Evolutionary conservation across 768 basidiomycete genomes (phyloP), one percentile per base, ranked within the genome.

Genomic region (Termitomyces sp.): DNA sequence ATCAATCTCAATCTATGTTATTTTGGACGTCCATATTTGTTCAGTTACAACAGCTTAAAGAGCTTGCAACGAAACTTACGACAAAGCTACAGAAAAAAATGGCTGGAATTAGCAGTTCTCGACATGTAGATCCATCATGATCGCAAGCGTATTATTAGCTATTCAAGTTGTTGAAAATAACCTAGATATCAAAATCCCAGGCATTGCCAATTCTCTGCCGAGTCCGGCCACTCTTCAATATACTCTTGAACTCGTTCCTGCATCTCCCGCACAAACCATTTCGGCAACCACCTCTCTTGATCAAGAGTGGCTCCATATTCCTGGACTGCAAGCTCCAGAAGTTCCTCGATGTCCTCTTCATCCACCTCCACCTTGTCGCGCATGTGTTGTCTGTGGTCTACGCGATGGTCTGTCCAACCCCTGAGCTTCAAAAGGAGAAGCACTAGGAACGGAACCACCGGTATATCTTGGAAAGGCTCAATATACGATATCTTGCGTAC

Each of bases 351-450:
- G 62, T 83, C 82, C 15, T 63, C 61, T 25, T 72, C 74, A 63
- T 83, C 82, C 9, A 73, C 64, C 42, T 69, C 67, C 56, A 75
- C 71, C 68, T 83, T 83, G 11, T 56, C 62, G 45, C 63, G 70
- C 65, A 79, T 71, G 57, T 77, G 68, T 10, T 36, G 11, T 49
- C 75, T 70, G 3, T 31, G 12, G 32, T 77, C 73, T 4, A 58
- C 65, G 5, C 72, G 65, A 61, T 80, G 79, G 62, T 80, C 76
- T 40, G 66, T 62, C 81, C 81, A 81, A 2, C 73, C 79, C 48
- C 75, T 71, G 8, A 82, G 64, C 60, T 81, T 82, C 51, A 80
- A 63, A 15, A 80, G 66, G 4, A 81, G 68, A 12, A 81, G 65
- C 5, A 71, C 67, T 4, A 78, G 62, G 53, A 80, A 72, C 0